These are phyloP conservation scores for Hondaea fermentalgiana DNA, from an alignment of 108 stramenopile species.

Conservation along the genomic window DNA sequence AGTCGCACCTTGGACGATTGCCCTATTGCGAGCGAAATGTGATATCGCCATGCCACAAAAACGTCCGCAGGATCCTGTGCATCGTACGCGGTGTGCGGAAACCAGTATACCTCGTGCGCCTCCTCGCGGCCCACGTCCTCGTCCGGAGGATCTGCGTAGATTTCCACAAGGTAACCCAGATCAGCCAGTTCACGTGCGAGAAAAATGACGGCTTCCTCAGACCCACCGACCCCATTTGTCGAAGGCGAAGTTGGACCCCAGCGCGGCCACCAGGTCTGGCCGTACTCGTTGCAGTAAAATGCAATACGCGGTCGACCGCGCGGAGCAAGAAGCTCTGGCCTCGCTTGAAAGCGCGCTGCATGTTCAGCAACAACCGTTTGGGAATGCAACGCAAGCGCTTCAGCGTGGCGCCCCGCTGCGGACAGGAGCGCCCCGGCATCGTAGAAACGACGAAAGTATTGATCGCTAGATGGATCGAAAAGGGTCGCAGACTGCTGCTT, in stretches of 20 bases:
- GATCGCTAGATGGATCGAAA: too few relatives aligned
- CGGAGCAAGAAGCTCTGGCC: not conserved
- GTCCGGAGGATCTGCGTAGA: conserved; percentile 25
- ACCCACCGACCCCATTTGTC: conserved; percentile 39
- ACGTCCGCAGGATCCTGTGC: conserved; percentile 29
- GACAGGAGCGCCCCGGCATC: too few relatives aligned
- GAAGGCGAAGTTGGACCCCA: conserved; percentile 37
- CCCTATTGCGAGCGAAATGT: conserved; percentile 37
- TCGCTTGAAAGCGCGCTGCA: not conserved
- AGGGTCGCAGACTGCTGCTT: too few relatives aligned
- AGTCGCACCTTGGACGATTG: not conserved
- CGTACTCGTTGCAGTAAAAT: conserved; percentile 51
- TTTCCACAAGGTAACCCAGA: conserved; percentile 33
- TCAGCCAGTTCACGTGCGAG: conserved; percentile 36
- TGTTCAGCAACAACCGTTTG: not conserved
- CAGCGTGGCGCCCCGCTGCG: not conserved
- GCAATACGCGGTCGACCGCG: conserved; percentile 11
- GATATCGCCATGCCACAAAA: conserved; percentile 52
- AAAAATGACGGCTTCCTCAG: conserved; percentile 46
- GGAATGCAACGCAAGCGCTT: not conserved
- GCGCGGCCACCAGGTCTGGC: conserved; percentile 47
- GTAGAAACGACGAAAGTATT: too few relatives aligned
- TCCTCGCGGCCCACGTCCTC: not conserved
- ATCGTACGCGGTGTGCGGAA: conserved; percentile 16
- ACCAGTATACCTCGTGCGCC: not conserved